Base-by-base conservation (phyloP, 1,284 basidiomycete species). In the Peniophora sp. region DNA sequence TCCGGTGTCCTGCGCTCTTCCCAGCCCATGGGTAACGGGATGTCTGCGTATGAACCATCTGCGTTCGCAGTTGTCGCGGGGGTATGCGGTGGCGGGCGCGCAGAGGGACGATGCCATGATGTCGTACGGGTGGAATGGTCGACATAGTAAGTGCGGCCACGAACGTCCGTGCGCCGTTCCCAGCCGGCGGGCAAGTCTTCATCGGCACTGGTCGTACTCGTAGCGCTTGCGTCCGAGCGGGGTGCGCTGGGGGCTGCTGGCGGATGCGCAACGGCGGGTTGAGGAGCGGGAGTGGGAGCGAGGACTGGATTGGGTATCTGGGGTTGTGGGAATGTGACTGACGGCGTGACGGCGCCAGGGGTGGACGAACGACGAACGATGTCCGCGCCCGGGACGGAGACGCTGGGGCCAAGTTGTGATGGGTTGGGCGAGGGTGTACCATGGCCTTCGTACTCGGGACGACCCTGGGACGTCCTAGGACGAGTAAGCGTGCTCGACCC, bases 1-100 rank as follows among this genome's bases (percentile, higher is more conserved):
- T 96, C 93, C 1, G 93, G 91, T 3, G 94, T 96, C 69, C 92
- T 93, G 45, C 93, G 81, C 69, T 97, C 94, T 64, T 97, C 93
- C 93, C 93, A 97, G 3, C 93, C 94, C 54, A 91, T 83, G 1
- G 93, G 93, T 25, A 97, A 43, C 10, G 51, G 51, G 14, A 54
- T 48, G 39, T 52, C 55, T 23, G 49, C 55, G 36, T 53, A 50
- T 22, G 51, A 39, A 8, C 91, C 92, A 43, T 85, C 79, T 41
- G 19, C 6, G 38, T 10, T 10, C 12, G 87, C 89, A 2, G 92
- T 92, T 10, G 78, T 64, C 53, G 75, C 75, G 17, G 72, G 75
- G 24, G 71, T 73, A n/a, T 77, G 69, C 51, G 78, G 14, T 38
- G 46, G 3, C 27, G 44, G 44, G 12, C n/a, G 20, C 14, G 44